Evolutionary conservation across 2,329 filamentous ascomycete genomes (phyloP), one percentile per base, ranked within the genome.

Genomic region (Elsinoe batatas): DNA sequence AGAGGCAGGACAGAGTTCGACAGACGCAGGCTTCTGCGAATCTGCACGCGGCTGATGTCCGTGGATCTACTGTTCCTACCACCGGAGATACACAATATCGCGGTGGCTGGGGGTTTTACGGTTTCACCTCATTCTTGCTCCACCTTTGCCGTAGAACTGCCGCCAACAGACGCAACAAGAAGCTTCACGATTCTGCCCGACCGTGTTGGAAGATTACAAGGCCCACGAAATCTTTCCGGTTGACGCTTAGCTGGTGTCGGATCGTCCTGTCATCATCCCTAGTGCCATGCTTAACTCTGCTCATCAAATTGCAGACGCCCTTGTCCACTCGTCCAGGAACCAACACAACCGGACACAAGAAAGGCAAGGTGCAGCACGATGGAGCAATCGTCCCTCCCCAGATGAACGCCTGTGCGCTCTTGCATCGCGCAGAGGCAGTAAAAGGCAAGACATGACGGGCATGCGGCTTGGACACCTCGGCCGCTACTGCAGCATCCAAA

Each of bases 381-480:
- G 44, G 10, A 49, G 26, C 20, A 17, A 44, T 17, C 40, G 26
- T 30, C 26, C 26, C 26, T 38, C 36, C 36, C 13, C 13, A 38
- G 36, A 44, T 30, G 26, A 30, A 30, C 8, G 18, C 26, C 44
- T 49, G 44, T 49, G 44, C 44, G 26, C 32, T 49, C 26, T 33
- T 49, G 44, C 44, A 49, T 33, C 18, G 10, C 5, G 10, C 30
- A 33, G 13, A 46, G 20, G 43, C 13, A 11, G 18, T 33, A 18
- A 22, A 17, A 49, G 17, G 26, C 22, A 49, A 33, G 13, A 15
- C 26, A 49, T 49, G 30, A 35, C 44, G 44, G 26, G 40, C 40
- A 44, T 44, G 40, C 40, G 40, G 40, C 44, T 33, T 49, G 44
- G 15, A 49, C 44, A 49, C 47, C 47, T 51, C 47, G 47, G 47